Percentiles rank a stretch among this genome's conserved stretches.
phyloP scores from a whole-genome alignment of 1,284 basidiomycete genomes.

The Ceratobasidium theobromae region DNA sequence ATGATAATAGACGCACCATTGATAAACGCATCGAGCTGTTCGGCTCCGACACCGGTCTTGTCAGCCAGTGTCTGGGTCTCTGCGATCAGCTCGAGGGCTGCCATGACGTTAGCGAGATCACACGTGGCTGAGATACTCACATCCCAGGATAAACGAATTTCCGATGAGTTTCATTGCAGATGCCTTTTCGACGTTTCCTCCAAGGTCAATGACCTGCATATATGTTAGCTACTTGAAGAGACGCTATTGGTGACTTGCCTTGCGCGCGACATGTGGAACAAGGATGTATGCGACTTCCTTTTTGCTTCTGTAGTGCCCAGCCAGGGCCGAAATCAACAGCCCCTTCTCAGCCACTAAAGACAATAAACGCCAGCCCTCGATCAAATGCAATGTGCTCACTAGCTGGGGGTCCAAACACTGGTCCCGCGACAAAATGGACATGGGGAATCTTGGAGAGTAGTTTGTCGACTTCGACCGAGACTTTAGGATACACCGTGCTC shows the following conservation, averaged over 20 bases:
- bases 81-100: constrained; percentile 71
- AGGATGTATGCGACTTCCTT: constrained; percentile 74
- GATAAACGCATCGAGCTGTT: constrained; percentile 53
- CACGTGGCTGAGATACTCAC: too few relatives aligned
- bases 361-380: constrained; percentile 43
- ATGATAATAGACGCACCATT: constrained; percentile 49
- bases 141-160: constrained; percentile 68
- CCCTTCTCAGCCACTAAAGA: constrained; percentile 64
- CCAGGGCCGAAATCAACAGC: constrained; percentile 74
- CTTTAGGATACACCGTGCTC: constrained; percentile 73
- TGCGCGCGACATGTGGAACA: constrained; percentile 77
- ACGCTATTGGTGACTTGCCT: constrained; percentile 44
- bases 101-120: too few relatives aligned
- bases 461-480: constrained; percentile 75
- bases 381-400: constrained; percentile 30
- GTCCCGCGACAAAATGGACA: constrained; percentile 71
- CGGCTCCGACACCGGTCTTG: constrained; percentile 76
- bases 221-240: neutral
- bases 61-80: constrained; percentile 83
- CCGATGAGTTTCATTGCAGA: constrained; percentile 80
- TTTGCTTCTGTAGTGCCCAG: constrained; percentile 82
- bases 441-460: constrained; percentile 63
- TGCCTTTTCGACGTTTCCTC: constrained; percentile 77
- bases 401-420: constrained; percentile 67
- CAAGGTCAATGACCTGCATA: constrained; percentile 60